Percentiles rank a stretch among this genome's conserved stretches.
phyloP scores from a whole-genome alignment of 2,329 filamentous ascomycete species.

The Ascocoryne sarcoides region DNA sequence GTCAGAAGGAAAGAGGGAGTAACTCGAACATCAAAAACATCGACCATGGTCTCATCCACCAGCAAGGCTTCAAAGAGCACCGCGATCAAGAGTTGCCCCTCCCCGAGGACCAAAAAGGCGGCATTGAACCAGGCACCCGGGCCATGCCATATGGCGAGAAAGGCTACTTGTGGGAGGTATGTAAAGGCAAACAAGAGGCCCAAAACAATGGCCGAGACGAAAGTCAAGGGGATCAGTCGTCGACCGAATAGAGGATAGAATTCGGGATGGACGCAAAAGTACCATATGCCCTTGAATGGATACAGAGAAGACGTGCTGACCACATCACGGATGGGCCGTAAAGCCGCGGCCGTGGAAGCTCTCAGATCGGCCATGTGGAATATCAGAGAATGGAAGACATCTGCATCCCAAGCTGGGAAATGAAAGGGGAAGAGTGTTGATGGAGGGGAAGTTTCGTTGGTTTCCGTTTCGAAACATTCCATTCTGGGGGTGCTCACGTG shows the following conservation, averaged over 20 bases:
- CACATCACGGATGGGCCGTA: slow-evolving; percentile 17
- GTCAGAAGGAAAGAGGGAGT: neutral
- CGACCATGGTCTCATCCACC: slow-evolving; percentile 68
- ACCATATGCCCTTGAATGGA: slow-evolving; percentile 66
- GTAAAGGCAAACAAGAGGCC: slow-evolving; percentile 79
- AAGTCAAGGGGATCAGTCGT: slow-evolving; percentile 68
- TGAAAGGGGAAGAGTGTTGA: neutral
- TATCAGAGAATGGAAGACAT: neutral
- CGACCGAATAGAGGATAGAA: slow-evolving; percentile 74
- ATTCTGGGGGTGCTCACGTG: neutral
- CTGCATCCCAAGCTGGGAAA: neutral
- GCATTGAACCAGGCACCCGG: slow-evolving; percentile 84
- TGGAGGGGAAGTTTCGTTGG: neutral
- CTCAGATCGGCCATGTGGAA: neutral
- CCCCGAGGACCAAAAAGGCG: slow-evolving; percentile 77
- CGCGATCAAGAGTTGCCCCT: slow-evolving; percentile 36
- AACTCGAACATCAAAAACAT: slow-evolving; percentile 65
- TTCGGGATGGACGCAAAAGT: slow-evolving; percentile 68
- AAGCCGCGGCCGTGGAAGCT: neutral
- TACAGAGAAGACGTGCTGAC: slow-evolving; percentile 35
- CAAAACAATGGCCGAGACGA: slow-evolving; percentile 78
- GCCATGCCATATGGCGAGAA: slow-evolving; percentile 84
- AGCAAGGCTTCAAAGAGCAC: slow-evolving; percentile 70
- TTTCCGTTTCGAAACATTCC: neutral
- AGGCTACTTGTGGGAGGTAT: slow-evolving; percentile 81